Conservation (phyloP, 352 stramenopile species). For the Pythium biforme region DNA sequence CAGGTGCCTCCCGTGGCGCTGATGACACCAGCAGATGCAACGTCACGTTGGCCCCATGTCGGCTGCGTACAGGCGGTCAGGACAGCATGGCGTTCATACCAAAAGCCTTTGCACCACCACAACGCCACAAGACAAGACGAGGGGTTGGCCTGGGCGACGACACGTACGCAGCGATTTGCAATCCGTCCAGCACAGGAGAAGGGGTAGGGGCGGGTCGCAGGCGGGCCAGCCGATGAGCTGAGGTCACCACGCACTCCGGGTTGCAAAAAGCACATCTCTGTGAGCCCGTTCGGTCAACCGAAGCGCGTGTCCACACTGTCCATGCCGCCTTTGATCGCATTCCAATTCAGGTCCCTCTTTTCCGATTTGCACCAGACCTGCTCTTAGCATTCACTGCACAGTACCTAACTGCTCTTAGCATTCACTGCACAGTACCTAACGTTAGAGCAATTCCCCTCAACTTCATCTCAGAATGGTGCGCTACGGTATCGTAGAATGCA, state of each 20-base stretch:
- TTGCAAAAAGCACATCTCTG: background rate
- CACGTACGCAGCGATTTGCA: background rate
- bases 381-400: no score
- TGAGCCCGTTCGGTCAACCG: background rate
- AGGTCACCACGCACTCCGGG: background rate
- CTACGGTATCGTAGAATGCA: no score
- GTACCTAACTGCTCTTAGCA: no score
- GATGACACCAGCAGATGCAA: background rate
- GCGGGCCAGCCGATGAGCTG: slow-evolving; percentile 1
- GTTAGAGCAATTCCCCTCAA: background rate
- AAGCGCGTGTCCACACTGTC: no score
- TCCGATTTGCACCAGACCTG: no score
- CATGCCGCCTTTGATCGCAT: no score
- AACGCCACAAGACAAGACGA: background rate
- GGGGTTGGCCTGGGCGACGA: background rate
- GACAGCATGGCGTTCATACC: background rate
- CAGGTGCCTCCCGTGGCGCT: background rate
- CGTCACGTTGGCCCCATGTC: background rate
- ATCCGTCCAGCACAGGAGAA: background rate
- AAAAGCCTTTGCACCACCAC: background rate
- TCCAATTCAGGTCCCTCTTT: no score
- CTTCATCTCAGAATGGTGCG: background rate
- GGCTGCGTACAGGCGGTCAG: background rate
- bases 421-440: no score
- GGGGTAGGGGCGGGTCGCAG: background rate